Base-by-base conservation (phyloP, 768 basidiomycete species). In the Hortiboletus campestris region DNA sequence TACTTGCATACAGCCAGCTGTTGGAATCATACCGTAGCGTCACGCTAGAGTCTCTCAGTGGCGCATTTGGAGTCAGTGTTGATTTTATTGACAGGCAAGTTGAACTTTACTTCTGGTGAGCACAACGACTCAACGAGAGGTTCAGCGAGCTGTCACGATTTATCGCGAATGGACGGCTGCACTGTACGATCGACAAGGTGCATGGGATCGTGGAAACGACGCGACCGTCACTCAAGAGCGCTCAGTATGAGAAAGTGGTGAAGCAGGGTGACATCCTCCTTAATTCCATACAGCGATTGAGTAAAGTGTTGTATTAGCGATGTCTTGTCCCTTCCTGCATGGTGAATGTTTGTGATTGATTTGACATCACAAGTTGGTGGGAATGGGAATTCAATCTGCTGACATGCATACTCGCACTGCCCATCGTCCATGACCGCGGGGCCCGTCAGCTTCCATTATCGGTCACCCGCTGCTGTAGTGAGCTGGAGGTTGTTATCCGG, bases 151-250 rank as follows among this genome's bases (percentile, higher is more conserved):
- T 98, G 35, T 91, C 92, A 31, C 83, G 86, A 8, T 96, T 98
- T 76, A 98, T 99, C 62, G 88, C 94, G 16, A 82, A 83, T 14
- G 89, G 90, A 22, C 80, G 96, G 12, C 73, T 99, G 47, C 85
- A 91, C 65, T 90, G 88, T 63, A 85, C 86, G 1, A 98, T 98
- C 56, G 95, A 98, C 78, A 91, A 92, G 65, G 96, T 98, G n/a
- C 80, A 88, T 53, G 92, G 94, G 0, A 82, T 98, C 36, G 94
- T 98, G 17, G 91, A 94, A 75, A 98, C 96, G 25, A 94, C 90
- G 46, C 79, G 92, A 55, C 80, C 83, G 5, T 79, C 84, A 43
- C 72, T 80, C 41, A 88, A 97, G 80, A 90, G 85, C 49, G 86
- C 88, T 41, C 89, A 94, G 65, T 97, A 96, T 68, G 94, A 96